Evolutionary conservation across 2,329 filamentous ascomycete genomes (phyloP), one percentile per base, ranked within the genome.

Genomic region (Clarireedia homoeocarpa): DNA sequence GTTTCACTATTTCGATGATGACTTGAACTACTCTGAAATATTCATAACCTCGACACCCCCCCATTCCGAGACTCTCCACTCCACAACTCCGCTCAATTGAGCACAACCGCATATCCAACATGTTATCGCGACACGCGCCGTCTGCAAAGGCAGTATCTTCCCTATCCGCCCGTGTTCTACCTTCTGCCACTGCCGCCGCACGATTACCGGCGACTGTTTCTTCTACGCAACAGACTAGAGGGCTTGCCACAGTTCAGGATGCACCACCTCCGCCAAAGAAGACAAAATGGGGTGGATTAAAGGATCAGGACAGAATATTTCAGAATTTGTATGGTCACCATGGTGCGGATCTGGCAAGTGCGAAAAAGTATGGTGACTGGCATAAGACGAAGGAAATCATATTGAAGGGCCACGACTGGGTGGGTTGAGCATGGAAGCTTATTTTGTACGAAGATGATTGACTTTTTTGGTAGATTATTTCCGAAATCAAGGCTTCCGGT

Each of bases 351-450:
- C 77, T 99, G 66, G 92, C 94, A 79, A 90, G 85, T 70, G 91
- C 94, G 53, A 91, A 90, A 85, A 96, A 95, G 77, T 95, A 95
- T 81, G 94, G 94, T 66, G 94, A 97, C 74, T 99, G 94, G 94
- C 84, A 99, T 79, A 96, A 95, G 82, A 99, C 94, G 55, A 99
- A 99, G 82, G 94, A 99, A 73, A 99, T 99, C 57, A 74, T 99
- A 58, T 76, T 90, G 66, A 99, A 99, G 81, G 94, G 94, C 56
- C 89, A 99, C 75, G 92, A 99, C 69, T 99, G 94, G 86, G 82
- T 85, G 73, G 64, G 69, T 61, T 42, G 48, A 44, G 44, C n/a
- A 40, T 23, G 17, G 6, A 27, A 26, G 38, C 49, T 24, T 48
- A 44, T 30, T 48, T 55, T 46, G n/a, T 23, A 26, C 52, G 20